These are phyloP conservation scores for Stachybotrys elegans DNA, from an alignment of 2,329 filamentous ascomycete genomes.

Conservation along the genomic window DNA sequence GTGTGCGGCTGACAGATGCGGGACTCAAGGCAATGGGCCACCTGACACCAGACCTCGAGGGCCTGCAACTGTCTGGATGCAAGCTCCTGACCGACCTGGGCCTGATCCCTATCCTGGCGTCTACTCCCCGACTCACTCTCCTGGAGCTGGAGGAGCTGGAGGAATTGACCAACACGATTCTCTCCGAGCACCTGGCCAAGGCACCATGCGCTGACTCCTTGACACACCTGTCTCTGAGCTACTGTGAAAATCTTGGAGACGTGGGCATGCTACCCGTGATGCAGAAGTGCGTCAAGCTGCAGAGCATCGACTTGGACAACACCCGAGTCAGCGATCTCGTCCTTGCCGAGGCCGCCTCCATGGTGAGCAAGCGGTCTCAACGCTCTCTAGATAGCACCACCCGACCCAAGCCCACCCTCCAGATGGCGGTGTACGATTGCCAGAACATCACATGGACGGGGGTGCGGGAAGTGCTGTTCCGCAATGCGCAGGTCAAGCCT, in stretches of 20 bases:
- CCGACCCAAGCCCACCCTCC: conserved; percentile 57
- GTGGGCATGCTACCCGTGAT: conserved; percentile 77
- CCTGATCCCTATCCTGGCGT: conserved; percentile 67
- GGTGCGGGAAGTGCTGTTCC: conserved; percentile 76
- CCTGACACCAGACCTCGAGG: conserved; percentile 74
- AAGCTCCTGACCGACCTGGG: conserved; percentile 67
- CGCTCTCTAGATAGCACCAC: conserved; percentile 33
- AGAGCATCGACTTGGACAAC: conserved; percentile 83
- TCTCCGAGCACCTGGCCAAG: conserved; percentile 68
- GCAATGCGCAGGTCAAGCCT: conserved; percentile 70
- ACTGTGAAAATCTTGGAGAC: conserved; percentile 83
- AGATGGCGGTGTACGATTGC: conserved; percentile 85
- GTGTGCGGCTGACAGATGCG: conserved; percentile 64
- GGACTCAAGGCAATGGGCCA: conserved; percentile 69
- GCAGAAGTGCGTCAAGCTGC: conserved; percentile 65
- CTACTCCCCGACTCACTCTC: conserved; percentile 73
- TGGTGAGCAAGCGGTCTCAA: conserved; percentile 61
- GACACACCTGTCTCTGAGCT: conserved; percentile 80
- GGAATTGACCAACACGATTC: conserved; percentile 67
- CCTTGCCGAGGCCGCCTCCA: conserved; percentile 77
- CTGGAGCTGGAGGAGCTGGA: conserved; percentile 85
- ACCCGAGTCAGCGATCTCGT: conserved; percentile 84
- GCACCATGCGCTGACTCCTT: conserved; percentile 68
- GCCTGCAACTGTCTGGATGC: conserved; percentile 77
- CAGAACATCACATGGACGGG: conserved; percentile 90